Evolutionary conservation across 1,284 basidiomycete genomes (phyloP).

Genomic region (Ceratobasidium papillatum): DNA sequence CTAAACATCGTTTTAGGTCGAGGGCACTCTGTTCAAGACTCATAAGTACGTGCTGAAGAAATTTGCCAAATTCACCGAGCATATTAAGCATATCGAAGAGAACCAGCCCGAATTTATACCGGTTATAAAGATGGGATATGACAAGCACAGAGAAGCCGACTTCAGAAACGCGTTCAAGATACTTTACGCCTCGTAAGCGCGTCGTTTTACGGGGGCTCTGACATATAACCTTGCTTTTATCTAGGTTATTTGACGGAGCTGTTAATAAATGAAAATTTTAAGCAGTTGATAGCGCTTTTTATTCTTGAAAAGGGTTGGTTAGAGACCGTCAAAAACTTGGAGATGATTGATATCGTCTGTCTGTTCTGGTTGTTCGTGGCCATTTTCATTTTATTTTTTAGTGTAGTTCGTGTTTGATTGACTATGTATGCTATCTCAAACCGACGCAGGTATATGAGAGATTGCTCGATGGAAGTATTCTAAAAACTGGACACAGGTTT

Average conservation of each 20-base stretch:
- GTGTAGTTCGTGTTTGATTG: background rate
- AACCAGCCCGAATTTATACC: no score
- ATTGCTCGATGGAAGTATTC: no score
- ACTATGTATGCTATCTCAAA: no score
- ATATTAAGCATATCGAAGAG: background rate
- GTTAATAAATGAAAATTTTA: background rate
- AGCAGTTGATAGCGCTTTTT: background rate
- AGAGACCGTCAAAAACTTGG: background rate
- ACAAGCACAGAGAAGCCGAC: background rate
- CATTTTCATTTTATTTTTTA: background rate
- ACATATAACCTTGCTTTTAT: no score
- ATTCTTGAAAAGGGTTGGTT: background rate
- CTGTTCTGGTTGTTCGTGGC: background rate
- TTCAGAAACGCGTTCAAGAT: background rate
- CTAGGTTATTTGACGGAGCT: background rate
- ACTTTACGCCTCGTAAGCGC: slow-evolving; percentile 16
- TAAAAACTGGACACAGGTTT: no score
- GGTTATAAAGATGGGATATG: background rate
- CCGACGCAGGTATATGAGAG: no score
- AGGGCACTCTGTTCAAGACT: slow-evolving; percentile 12
- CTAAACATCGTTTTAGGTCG: background rate
- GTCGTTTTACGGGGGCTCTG: no score
- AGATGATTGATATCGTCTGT: background rate
- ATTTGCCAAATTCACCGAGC: background rate
- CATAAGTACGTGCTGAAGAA: slow-evolving; percentile 9